Evolutionary conservation across 345 rosid species (phyloP), one percentile per base, ranked within the genome.

Genomic region (Hypericum androsaemum): DNA sequence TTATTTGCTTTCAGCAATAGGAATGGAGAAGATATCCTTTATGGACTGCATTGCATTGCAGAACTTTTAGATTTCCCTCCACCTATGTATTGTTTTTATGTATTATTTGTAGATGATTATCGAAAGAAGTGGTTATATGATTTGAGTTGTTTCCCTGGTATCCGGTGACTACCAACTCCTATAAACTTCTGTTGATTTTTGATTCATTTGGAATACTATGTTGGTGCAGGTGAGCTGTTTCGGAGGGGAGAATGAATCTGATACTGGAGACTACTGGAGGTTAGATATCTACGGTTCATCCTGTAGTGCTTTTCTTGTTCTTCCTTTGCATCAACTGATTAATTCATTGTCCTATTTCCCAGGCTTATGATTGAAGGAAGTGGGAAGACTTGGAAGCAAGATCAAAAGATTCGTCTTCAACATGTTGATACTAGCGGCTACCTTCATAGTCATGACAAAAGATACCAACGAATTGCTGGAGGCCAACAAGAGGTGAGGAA

Each of bases 241-340:
- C 39, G 99, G 99, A 54, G 90, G 95, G 44, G 95, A 94, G 17
- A 22, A 78, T 51, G 87, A 88, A 36, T 88, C 97, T 10, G 99
- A 94, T 61, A 86, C 99, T 0, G 99, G 99, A 7, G 99, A 94
- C 75, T 74, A 72, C 59, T 94, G 99, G 99, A 86, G 86, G 99
- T 88, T 68, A 68, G 67, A 56, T 50, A 48, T 6, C 6, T 22
- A 16, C 48, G 53, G 57, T 41, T 50, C 16, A 47, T n/a, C 56
- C 6, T 51, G 49, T 41, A 41, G 37, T 22, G 32, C 28, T 47
- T 12, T 35, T 36, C 12, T 10, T 32, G 13, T 37, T 54, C 50
- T 12, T 45, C 2, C 41, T 22, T n/a, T 59, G 43, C 12, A 6
- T 45, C 50, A 59, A 43, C 56, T 63, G 43, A 48, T 56, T 64